Percentiles rank a stretch among this genome's conserved stretches.
Evolutionary conservation across 768 basidiomycete species (phyloP).

Genomic region (Agaricus subrufescens): DNA sequence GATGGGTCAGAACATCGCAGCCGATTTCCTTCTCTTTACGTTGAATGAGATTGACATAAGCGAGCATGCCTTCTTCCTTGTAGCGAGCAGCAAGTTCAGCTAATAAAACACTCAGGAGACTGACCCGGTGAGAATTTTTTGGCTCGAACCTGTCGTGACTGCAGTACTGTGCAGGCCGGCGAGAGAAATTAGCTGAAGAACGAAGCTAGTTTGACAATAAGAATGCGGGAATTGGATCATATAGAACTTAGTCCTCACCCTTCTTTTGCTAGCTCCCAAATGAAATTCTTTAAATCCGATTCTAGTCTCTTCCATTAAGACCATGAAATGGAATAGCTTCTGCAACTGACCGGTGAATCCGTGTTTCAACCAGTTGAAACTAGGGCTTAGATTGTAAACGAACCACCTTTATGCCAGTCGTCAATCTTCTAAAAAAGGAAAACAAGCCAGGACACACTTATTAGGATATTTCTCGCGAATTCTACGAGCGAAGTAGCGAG

Average conservation of each 20-base stretch:
- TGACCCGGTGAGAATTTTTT: neutral
- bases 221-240: neutral
- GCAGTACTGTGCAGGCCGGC: conserved; percentile 89
- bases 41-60: conserved; percentile 87
- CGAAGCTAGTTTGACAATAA: conserved; percentile 50
- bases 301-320: conserved; percentile 34
- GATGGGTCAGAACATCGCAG: conserved; percentile 88
- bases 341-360: conserved; percentile 58
- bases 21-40: conserved; percentile 84
- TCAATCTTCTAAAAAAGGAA: neutral
- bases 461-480: conserved; percentile 69
- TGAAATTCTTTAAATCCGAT: conserved; percentile 73
- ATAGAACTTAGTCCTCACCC: conserved; percentile 40
- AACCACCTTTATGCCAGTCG: conserved; percentile 51
- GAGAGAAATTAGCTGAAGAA: conserved; percentile 84
- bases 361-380: conserved; percentile 88
- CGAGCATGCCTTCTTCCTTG: conserved; percentile 88
- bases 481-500: conserved; percentile 69
- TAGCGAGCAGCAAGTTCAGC: conserved; percentile 77
- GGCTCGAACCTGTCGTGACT: conserved; percentile 59
- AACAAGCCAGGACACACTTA: conserved; percentile 41
- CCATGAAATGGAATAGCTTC: conserved; percentile 7
- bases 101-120: conserved; percentile 19
- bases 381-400: conserved; percentile 91
- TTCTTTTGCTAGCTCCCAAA: conserved; percentile 89